Evolutionary conservation across 2,329 filamentous ascomycete species (phyloP), one percentile per base, ranked within the genome.

Genomic region (Chalara sp.): DNA sequence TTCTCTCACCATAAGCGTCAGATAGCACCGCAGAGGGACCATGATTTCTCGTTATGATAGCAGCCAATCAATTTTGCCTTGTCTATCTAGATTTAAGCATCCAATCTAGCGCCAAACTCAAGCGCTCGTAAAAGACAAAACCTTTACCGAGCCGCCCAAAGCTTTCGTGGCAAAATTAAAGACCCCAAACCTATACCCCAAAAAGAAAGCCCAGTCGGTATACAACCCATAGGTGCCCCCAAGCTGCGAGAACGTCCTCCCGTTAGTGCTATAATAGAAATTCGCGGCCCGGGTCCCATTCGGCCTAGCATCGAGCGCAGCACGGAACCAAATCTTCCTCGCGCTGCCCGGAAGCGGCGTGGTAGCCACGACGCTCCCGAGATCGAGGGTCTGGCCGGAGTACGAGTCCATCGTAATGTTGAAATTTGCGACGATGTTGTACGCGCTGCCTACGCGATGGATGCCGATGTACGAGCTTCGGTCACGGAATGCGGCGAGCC

Each of bases 401-500:
- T 66, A 63, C 8, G 41, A 29, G 35, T 49, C 54, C 30, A 71
- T 59, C 1, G 61, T 63, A 10, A 68, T 56, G 5, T 59, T 63
- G 30, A 61, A 57, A 1, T 68, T 59, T n/a, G 65, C 56, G 4
- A 58, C 57, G 7, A 72, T 54, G 10, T 56, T 62, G 11, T 62
- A 58, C 0, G 54, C 54, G 35, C 59, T 56, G 1, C 63, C 67
- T 8, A 66, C 63, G 44, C 71, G 71, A 50, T 71, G 61, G 7
- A 81, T 62, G 1, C 75, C 77, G 33, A 82, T 75, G 60, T 73
- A 81, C 0, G 75, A 76, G 1, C 70, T 71, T n/a, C 69, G 65
- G 54, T 82, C 75, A 1, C 79, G 72, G 63, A 83, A 78, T 5
- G 75, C 65, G 0, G 76, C 72, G 0, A 79, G 67, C 1, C 79